A percentile compares a stretch with the other conserved stretches of the same genome.
phyloP scores from a whole-genome alignment of 2,329 filamentous ascomycete genomes.

The Fusarium marasasianum region DNA sequence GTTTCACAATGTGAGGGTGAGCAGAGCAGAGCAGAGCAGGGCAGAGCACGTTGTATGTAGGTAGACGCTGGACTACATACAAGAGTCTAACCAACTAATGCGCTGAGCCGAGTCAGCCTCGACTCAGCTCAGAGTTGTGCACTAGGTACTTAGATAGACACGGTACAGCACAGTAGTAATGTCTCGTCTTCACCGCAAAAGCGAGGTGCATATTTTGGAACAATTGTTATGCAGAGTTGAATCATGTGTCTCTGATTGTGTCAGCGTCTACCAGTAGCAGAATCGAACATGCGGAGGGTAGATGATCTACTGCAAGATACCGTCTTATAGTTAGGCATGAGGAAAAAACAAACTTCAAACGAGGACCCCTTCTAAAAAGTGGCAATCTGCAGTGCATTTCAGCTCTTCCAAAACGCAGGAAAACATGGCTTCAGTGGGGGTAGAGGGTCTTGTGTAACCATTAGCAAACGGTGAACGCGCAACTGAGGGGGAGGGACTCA shows the following conservation, averaged over 20 bases:
- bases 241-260: conserved; percentile 23
- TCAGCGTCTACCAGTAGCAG: not conserved
- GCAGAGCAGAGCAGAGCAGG: not conserved
- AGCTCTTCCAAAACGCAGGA: conserved; percentile 6
- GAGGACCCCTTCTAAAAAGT: not conserved
- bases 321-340: conserved; percentile 10
- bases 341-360: not conserved
- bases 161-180: not conserved
- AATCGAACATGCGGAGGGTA: not conserved
- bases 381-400: conserved; percentile 14
- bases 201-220: conserved; percentile 16
- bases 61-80: not conserved
- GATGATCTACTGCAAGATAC: conserved; percentile 26
- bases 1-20: conserved; percentile 21
- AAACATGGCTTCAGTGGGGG: conserved; percentile 11
- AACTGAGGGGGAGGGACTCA: not conserved
- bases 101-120: conserved; percentile 22
- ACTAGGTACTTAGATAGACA: not conserved
- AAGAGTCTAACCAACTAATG: not conserved
- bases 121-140: conserved; percentile 11
- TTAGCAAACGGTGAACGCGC: conserved; percentile 6
- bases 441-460: conserved; percentile 26
- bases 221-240: conserved; percentile 15
- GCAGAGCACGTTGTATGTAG: not conserved
- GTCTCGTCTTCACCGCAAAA: conserved; percentile 38